Evolutionary conservation across 2,329 filamentous ascomycete genomes (phyloP), one percentile per base, ranked within the genome.

Genomic region (Penicillium fuscoglaucum): DNA sequence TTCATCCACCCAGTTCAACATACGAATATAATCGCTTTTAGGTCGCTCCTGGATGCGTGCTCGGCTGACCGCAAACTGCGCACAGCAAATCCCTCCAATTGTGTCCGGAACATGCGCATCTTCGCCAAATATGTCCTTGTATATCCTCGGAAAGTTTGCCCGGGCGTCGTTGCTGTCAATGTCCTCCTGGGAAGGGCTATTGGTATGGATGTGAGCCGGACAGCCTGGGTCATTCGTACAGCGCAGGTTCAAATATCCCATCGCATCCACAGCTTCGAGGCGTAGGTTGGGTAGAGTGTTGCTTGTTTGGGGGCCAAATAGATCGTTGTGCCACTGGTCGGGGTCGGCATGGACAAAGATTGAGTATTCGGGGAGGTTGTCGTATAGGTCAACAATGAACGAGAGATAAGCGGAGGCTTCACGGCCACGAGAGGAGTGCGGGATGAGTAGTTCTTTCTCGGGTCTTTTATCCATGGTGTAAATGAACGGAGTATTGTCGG

Each of bases 341-440:
- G 50, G 54, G 21, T 56, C 52, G 13, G 62, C 62, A 64, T 87
- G 85, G 70, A 84, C 81, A 71, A 88, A 85, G 55, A 87, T 80
- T 17, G 77, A 77, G 58, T 86, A 75, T 61, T 85, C 83, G 3
- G 84, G 80, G 3, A 87, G 76, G 6, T 76, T 64, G 60, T 86
- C 79, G 74, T 87, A 87, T 68, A 83, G 79, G 66, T 86, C 83
- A 66, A 85, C 80, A 62, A 87, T 79, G 69, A 85, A 86, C n/a
- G 80, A 83, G 26, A 86, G 76, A 65, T 87, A 87, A 6, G 84
- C 79, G 72, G 85, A 82, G 28, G 82, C 83, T 70, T 88, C 85
- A 61, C 85, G 82, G 19, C 85, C 85, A 68, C 87, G 58, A 46
- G 37, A 26, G 6, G 49, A 56, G 9, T 44, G 29, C 33, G 66